These are phyloP conservation scores for Leishmania arabica DNA, from an alignment of 208 protist genomes.

Conservation along the genomic window DNA sequence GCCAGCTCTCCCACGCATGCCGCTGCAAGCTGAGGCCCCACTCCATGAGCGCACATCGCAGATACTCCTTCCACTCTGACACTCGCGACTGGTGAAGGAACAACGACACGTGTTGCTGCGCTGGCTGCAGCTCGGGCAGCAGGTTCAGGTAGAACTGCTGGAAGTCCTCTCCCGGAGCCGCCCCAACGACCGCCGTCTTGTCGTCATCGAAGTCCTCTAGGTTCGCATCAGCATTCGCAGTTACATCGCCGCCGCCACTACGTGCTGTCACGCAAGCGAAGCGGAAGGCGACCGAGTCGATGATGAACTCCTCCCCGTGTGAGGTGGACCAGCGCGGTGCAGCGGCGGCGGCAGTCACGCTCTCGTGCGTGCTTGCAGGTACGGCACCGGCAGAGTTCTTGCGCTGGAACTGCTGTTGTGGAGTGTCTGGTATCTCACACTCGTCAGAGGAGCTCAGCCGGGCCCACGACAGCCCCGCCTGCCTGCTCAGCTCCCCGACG, in stretches of 20 bases:
- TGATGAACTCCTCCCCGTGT: conserved; percentile 26
- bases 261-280: conserved; percentile 19
- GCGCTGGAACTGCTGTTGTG: conserved; percentile 1
- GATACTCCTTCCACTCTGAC: conserved; percentile 29
- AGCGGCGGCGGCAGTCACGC: neutral
- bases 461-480: conserved; percentile 16
- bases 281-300: conserved; percentile 14
- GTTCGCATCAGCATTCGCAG: neutral
- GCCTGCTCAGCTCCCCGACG: conserved; percentile 15
- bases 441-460: conserved; percentile 7
- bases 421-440: neutral
- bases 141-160: conserved; percentile 37
- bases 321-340: conserved; percentile 8
- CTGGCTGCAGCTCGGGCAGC: conserved; percentile 39
- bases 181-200: neutral
- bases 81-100: conserved; percentile 47
- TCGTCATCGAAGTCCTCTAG: conserved; percentile 1
- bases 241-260: conserved; percentile 4
- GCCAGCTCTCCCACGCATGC: conserved; percentile 31
- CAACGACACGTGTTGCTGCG: conserved; percentile 25
- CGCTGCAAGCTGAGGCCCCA: conserved; percentile 49
- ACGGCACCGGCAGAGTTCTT: neutral
- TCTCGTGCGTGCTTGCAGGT: neutral
- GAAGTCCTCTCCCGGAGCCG: conserved; percentile 2
- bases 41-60: conserved; percentile 42